Conservation (phyloP, 345 rosid genomes). For the Eucalyptus guilfoylei region DNA sequence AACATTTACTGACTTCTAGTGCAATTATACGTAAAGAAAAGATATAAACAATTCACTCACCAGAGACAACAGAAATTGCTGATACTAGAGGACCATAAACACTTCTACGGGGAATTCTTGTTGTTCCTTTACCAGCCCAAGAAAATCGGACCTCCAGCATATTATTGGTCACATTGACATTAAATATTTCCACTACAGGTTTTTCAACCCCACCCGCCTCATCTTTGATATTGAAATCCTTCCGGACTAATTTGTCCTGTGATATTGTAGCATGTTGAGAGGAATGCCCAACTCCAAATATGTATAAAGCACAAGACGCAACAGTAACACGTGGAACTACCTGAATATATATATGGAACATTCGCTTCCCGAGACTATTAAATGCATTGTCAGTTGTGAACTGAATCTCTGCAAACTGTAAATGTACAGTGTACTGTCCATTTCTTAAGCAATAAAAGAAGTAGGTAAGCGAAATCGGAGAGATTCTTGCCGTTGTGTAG, state of each 20-base stretch:
- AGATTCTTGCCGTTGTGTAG: conserved; percentile 33
- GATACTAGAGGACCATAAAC: conserved; percentile 59
- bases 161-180: conserved; percentile 17
- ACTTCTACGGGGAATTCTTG: conserved; percentile 29
- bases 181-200: conserved; percentile 3
- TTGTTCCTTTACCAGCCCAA: conserved; percentile 71
- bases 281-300: background rate
- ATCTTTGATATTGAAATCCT: conserved; percentile 37
- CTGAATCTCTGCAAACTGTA: conserved; percentile 52
- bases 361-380: conserved; percentile 27
- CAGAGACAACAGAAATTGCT: conserved; percentile 39
- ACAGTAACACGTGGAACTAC: conserved; percentile 1
- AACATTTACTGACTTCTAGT: background rate
- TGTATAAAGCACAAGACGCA: background rate
- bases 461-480: conserved; percentile 56
- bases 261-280: background rate
- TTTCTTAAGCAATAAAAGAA: conserved; percentile 45
- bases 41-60: conserved; percentile 4
- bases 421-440: conserved; percentile 39
- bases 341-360: conserved; percentile 62
- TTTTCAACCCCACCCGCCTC: conserved; percentile 33
- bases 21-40: background rate
- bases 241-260: conserved; percentile 28
- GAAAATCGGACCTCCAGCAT: conserved; percentile 43
- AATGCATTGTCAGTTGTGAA: conserved; percentile 22